Evolutionary conservation across 345 rosid genomes (phyloP).

Genomic region (Linum lewisii): DNA sequence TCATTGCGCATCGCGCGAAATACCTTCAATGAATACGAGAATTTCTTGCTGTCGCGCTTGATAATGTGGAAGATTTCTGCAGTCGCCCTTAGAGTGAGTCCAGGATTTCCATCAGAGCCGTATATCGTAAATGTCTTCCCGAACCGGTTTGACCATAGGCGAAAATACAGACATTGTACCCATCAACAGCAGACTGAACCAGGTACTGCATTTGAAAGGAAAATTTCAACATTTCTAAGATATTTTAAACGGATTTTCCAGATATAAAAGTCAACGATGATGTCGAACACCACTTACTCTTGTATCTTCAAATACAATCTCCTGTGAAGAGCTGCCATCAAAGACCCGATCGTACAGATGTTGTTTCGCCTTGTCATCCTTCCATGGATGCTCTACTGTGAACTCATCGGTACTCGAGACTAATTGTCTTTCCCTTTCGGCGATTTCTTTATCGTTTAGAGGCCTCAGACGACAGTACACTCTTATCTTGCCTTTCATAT

Average conservation of each 20-base stretch:
- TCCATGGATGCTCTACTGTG: slow-evolving; percentile 90
- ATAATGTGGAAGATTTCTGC: slow-evolving; percentile 75
- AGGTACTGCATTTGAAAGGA: slow-evolving; percentile 40
- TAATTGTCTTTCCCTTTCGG: slow-evolving; percentile 40
- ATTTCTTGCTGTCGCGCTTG: slow-evolving; percentile 66
- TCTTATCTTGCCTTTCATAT: slow-evolving; percentile 94
- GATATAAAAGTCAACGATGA: not conserved
- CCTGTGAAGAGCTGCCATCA: slow-evolving; percentile 67
- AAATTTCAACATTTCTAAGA: slow-evolving; percentile 9
- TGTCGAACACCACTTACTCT: slow-evolving; percentile 32
- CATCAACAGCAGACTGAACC: slow-evolving; percentile 95
- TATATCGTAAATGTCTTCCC: slow-evolving; percentile 96
- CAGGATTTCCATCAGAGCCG: slow-evolving; percentile 69
- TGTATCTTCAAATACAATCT: slow-evolving; percentile 85
- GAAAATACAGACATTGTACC: slow-evolving; percentile 90
- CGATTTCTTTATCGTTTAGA: slow-evolving; percentile 62
- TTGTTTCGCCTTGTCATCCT: slow-evolving; percentile 80
- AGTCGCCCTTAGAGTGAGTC: slow-evolving; percentile 82
- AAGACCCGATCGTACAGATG: slow-evolving; percentile 90
- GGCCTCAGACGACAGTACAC: slow-evolving; percentile 90
- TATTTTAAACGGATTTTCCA: not conserved
- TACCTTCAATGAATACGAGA: slow-evolving; percentile 84
- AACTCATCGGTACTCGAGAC: slow-evolving; percentile 62
- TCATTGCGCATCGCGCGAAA: not conserved
- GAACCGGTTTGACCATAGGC: slow-evolving; percentile 99